Percentiles rank a stretch among this genome's conserved stretches.
Conservation (phyloP, 176 grass and related monocot genomes). For the Saccharum spontaneum region DNA sequence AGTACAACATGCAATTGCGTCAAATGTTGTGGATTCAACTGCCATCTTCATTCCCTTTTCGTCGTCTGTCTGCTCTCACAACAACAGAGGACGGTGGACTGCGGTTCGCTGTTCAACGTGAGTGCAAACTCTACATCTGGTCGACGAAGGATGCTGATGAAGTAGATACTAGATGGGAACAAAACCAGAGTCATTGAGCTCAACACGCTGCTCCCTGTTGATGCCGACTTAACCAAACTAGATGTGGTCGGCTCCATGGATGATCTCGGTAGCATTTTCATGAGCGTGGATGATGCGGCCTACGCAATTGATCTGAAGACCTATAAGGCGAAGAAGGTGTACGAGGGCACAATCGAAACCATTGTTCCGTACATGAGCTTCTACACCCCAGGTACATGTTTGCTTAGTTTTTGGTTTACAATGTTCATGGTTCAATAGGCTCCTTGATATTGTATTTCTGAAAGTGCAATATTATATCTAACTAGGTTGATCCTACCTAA, state of each 20-base stretch:
- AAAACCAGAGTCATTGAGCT: neutral
- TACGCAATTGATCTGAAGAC: neutral
- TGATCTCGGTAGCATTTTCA: neutral
- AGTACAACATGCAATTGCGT: neutral
- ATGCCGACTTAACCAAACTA: neutral
- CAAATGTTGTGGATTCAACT: neutral
- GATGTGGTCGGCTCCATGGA: neutral
- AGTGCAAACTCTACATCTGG: neutral
- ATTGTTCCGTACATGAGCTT: neutral
- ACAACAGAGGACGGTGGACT: neutral
- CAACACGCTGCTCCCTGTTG: neutral
- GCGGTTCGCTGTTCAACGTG: fast-evolving
- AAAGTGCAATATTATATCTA: neutral
- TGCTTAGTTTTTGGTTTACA: no score
- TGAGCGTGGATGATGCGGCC: neutral
- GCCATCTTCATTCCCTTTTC: no score
- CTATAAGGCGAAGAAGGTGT: neutral
- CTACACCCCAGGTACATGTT: neutral
- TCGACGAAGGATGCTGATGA: no score
- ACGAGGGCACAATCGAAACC: neutral
- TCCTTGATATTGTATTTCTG: no score
- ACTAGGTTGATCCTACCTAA: neutral
- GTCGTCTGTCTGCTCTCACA: neutral
- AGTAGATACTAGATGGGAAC: neutral
- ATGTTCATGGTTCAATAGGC: no score